Conservation (phyloP, 768 basidiomycete species). For the Amanita fuliginea region DNA sequence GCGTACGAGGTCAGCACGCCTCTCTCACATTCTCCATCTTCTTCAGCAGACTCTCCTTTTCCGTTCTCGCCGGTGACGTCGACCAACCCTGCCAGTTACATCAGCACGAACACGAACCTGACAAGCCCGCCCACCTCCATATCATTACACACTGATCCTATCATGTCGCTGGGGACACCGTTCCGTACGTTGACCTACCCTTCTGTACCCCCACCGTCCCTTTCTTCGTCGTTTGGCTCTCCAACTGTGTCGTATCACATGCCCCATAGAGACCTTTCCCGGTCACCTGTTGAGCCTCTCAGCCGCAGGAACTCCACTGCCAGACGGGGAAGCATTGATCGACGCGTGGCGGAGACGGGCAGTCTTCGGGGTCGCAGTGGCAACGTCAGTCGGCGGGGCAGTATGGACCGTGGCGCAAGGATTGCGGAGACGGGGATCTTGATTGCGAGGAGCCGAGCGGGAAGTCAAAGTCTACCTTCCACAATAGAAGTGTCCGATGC, state of each 20-base stretch:
- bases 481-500: constrained; percentile 21
- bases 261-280: constrained; percentile 35
- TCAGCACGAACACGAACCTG: constrained; percentile 49
- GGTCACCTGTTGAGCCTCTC: constrained; percentile 39
- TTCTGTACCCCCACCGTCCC: constrained; percentile 72
- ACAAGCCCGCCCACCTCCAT: constrained; percentile 69
- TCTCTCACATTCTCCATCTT: constrained; percentile 54
- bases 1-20: constrained; percentile 49
- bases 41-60: constrained; percentile 49
- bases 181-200: constrained; percentile 57
- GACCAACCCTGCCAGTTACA: constrained; percentile 40
- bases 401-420: constrained; percentile 52
- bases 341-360: constrained; percentile 22
- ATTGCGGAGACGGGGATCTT: constrained; percentile 58
- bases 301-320: constrained; percentile 43
- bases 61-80: constrained; percentile 52
- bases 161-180: constrained; percentile 21
- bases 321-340: constrained; percentile 23
- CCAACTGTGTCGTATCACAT: constrained; percentile 41
- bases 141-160: constrained; percentile 34
- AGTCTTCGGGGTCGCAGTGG: constrained; percentile 22
- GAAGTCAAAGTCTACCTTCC: constrained; percentile 29
- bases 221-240: constrained; percentile 71
- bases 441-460: constrained; percentile 35
- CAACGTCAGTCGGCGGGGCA: constrained; percentile 40